phyloP scores from a whole-genome alignment of 2,329 filamentous ascomycete genomes.

The Ramichloridium luteum region DNA sequence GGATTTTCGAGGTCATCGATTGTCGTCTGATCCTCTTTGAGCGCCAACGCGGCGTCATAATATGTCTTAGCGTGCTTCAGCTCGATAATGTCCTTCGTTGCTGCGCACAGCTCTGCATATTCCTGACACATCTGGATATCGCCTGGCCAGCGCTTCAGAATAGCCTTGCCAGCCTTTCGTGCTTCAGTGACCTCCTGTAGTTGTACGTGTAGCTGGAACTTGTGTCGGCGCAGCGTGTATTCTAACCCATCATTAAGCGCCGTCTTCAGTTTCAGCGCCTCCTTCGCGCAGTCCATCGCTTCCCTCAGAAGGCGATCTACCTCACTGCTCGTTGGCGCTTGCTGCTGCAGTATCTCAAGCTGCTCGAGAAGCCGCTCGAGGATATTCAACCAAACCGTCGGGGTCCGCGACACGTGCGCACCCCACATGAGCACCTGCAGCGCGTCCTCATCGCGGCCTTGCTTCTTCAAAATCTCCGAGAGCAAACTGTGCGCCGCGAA shows the following conservation, averaged over 20 bases:
- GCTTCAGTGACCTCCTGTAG: conserved; percentile 36
- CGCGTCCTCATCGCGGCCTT: conserved; percentile 45
- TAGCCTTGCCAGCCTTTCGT: conserved; percentile 40
- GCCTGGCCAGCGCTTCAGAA: conserved; percentile 42
- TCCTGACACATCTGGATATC: conserved; percentile 43
- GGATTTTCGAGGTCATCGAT: conserved; percentile 35
- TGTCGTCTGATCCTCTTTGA: conserved; percentile 28
- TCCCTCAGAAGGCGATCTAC: conserved; percentile 27
- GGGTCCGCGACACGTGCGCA: conserved; percentile 35
- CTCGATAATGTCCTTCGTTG: conserved; percentile 15
- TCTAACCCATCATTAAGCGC: conserved; percentile 19
- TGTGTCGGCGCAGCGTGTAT: conserved; percentile 31
- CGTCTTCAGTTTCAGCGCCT: conserved; percentile 37
- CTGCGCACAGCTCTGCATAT: conserved; percentile 42
- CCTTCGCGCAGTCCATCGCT: conserved; percentile 41
- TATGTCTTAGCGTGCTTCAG: conserved; percentile 17
- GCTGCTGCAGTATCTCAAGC: no score
- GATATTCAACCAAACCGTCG: conserved; percentile 45
- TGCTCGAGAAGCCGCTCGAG: conserved; percentile 42
- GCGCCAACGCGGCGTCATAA: conserved; percentile 42
- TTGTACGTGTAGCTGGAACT: conserved; percentile 44
- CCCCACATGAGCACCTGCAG: conserved; percentile 45
- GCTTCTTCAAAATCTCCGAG: conserved; percentile 45
- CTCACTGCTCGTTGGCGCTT: conserved; percentile 25
- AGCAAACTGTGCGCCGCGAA: conserved; percentile 49